Evolutionary conservation across 2,329 filamentous ascomycete species (phyloP).

Genomic region (Chaetoscypha palmicola): DNA sequence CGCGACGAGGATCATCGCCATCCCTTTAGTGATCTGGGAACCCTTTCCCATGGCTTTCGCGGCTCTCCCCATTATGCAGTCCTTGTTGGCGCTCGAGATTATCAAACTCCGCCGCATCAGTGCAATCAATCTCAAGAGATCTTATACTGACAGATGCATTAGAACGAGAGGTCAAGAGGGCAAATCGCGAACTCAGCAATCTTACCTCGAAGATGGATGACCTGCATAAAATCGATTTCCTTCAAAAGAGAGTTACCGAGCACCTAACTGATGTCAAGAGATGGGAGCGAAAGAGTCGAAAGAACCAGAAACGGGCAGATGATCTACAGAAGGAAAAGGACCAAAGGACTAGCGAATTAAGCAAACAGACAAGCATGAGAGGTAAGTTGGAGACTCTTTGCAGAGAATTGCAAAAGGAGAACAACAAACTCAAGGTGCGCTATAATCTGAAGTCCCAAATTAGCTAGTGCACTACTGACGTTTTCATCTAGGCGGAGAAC

Average conservation of each 20-base stretch:
- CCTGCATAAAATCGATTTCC: conserved; percentile 81
- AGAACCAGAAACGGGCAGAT: conserved; percentile 93
- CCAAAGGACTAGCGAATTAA: conserved; percentile 70
- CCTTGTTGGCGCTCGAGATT: too few species aligned
- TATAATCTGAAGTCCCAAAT: conserved; percentile 8
- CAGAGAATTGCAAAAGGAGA: conserved; percentile 88
- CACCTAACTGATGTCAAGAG: conserved; percentile 92
- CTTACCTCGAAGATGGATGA: conserved; percentile 89
- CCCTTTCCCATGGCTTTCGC: too few species aligned
- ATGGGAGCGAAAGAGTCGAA: conserved; percentile 85
- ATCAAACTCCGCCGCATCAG: too few species aligned
- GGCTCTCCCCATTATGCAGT: too few species aligned
- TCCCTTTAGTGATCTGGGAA: not conserved
- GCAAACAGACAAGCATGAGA: conserved; percentile 83
- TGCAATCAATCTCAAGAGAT: too few species aligned
- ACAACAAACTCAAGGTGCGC: conserved; percentile 90
- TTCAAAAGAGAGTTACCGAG: conserved; percentile 87
- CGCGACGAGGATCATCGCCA: too few species aligned
- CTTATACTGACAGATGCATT: too few species aligned
- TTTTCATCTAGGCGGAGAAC: conserved; percentile 68
- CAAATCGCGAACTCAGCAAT: conserved; percentile 81
- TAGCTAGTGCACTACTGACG: conserved; percentile 18
- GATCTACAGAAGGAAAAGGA: conserved; percentile 96
- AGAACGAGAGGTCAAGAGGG: conserved; percentile 93
- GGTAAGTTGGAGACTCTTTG: conserved; percentile 97